Conservation (phyloP, 225 moss, liverwort and hornwort species). For the Pseudoscleropodium purum region DNA sequence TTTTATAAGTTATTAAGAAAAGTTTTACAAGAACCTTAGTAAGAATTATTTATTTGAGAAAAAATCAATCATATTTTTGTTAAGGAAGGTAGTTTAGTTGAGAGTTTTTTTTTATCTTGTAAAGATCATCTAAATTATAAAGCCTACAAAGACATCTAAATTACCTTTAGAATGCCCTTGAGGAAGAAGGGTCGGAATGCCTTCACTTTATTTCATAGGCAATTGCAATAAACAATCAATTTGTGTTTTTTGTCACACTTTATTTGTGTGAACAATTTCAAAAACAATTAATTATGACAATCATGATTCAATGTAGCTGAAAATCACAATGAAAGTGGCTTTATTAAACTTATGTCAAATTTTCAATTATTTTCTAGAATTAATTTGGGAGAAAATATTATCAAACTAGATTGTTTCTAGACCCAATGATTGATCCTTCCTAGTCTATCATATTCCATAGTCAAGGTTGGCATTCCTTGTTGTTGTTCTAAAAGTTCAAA, state of each 20-base stretch:
- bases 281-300: neutral
- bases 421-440: neutral
- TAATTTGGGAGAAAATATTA: neutral
- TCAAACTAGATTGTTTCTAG: neutral
- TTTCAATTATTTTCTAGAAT: neutral
- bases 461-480: accelerated
- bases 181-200: neutral
- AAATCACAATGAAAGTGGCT: neutral
- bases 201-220: neutral
- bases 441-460: neutral
- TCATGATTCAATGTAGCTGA: neutral
- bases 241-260: neutral
- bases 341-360: neutral
- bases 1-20: neutral
- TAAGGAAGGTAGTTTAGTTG: neutral
- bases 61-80: neutral
- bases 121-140: neutral
- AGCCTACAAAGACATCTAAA: neutral
- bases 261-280: neutral
- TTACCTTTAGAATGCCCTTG: neutral
- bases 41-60: neutral
- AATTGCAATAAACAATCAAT: neutral
- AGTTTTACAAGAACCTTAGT: neutral
- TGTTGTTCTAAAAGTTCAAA: too few species aligned
- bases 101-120: neutral